Base-by-base conservation (phyloP, 1,284 basidiomycete genomes). In the Rhodotorula sp. region DNA sequence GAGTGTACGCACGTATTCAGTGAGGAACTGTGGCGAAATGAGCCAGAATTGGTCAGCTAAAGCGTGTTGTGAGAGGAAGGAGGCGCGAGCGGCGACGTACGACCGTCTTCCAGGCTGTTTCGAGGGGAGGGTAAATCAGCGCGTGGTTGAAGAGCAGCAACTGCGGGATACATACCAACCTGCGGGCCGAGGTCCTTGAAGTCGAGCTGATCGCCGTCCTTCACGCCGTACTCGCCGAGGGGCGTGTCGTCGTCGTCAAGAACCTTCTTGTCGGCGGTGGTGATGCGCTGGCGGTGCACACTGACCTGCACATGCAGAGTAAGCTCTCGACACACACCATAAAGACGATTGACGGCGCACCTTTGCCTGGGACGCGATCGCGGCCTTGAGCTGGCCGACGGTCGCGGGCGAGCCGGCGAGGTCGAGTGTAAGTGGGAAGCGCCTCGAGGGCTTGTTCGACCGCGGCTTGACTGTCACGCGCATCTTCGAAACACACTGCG, bases 181-280 rank as follows among this genome's bases (percentile, higher is more conserved):
- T 97, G 95, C 27, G 89, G 86, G 0, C 94, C 94, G 51, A 97
- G 83, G 82, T 97, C 94, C 82, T 96, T 96, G 75, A 94, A 85
- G 37, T 87, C 81, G 61, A 94, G 80, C 64, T 89, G 87, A 27
- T 85, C 86, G 22, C 85, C 87, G 37, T 88, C 85, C 19, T 78
- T 79, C 15, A 92, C 79, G 3, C 86, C 87, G 48, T 87, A 86
- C 37, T 87, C 85, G 15, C 80, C 81, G 39, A 95, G 81, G 29
- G 85, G 86, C 63, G 85, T 70, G 36, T 71, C 83, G 46, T 88
- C 87, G 36, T 55, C 27, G 71, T 93, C 90, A 8, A 85, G 83
- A 3, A 87, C 80, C 65, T 85, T 86, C 46, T 88, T 87, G 58
- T 85, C 86, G 68, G 86, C 87, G 22, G 89, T 81, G 1, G 87